phyloP scores from a whole-genome alignment of 306 rosid species.

The Purshia tridentata region DNA sequence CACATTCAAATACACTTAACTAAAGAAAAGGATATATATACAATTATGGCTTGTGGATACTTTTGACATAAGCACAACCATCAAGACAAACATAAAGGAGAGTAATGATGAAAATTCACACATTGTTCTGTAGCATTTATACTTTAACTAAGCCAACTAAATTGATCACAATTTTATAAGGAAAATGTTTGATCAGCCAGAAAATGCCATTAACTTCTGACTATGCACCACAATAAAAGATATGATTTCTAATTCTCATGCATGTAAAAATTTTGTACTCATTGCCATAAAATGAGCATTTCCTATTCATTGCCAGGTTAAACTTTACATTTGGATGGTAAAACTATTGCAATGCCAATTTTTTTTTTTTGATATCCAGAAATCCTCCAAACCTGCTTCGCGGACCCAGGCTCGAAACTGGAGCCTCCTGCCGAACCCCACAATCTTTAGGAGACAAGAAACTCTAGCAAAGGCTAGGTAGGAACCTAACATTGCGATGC shows the following conservation, averaged over 20 bases:
- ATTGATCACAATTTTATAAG: background rate
- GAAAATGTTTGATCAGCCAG: background rate
- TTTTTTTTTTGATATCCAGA: too few relatives aligned
- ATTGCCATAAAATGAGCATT: background rate
- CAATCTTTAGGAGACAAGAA: too few relatives aligned
- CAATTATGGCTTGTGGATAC: background rate
- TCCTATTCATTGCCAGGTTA: background rate
- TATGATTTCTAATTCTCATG: background rate
- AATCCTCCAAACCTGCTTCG: too few relatives aligned
- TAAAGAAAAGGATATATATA: background rate
- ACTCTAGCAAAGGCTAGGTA: too few relatives aligned
- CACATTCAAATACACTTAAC: background rate
- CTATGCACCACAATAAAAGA: background rate
- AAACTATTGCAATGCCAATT: background rate
- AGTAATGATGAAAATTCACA: background rate
- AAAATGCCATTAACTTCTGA: background rate
- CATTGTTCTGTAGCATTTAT: background rate
- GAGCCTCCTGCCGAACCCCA: too few relatives aligned
- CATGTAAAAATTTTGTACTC: background rate
- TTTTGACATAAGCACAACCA: background rate
- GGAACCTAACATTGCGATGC: background rate
- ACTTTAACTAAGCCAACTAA: background rate
- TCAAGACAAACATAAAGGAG: background rate
- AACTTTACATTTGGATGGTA: background rate
- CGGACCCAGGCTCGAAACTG: too few relatives aligned